Base-by-base conservation (phyloP, 768 basidiomycete species). In the Nidularia pulvinata region DNA sequence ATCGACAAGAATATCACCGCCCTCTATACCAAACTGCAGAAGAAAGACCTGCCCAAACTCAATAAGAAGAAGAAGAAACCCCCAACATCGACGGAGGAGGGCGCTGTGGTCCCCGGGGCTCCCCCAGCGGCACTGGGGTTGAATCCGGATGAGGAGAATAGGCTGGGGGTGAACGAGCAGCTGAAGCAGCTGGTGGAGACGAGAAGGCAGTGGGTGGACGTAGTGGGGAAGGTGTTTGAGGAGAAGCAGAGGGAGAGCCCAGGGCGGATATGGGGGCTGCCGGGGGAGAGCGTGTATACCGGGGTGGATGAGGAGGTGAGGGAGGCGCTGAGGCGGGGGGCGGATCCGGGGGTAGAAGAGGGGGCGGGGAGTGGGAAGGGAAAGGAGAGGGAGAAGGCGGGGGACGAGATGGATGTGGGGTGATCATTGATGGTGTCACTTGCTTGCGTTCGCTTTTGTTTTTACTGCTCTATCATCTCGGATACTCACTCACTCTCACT, bases 1-100 rank as follows among this genome's bases (percentile, higher is more conserved):
- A 81, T 98, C 48, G 95, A 98, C 76, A 89, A 85, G 74, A 86
- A 87, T 60, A 92, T 98, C 65, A 75, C 81, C 46, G 76, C 73
- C 14, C 75, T 87, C 7, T 97, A 89, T 73, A 65, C 81, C 50
- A 93, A 90, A 68, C 78, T 95, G 46, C 88, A 92, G 75, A 88
- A 90, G 75, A 93, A 89, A 68, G 88, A 89, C 51, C 80, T 70
- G 3, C 85, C 86, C 10, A 93, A 93, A 69, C 70, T 81, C 13
- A 83, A 81, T 68, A 90, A 89, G 81, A 91, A 88, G 74, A 93
- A 91, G 74, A 90, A 83, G 77, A 81, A 70, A 65, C 59, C 59
- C 3, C 58, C 66, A 19, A 65, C 63, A 45, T 67, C 68, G 1
- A 68, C 68, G 0, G n/a, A n/a, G n/a, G n/a, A n/a, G n/a, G 58